Evolutionary conservation across 225 moss, liverwort and hornwort genomes (phyloP), one percentile per base, ranked within the genome.

Genomic region (Anthoceros angustus): DNA sequence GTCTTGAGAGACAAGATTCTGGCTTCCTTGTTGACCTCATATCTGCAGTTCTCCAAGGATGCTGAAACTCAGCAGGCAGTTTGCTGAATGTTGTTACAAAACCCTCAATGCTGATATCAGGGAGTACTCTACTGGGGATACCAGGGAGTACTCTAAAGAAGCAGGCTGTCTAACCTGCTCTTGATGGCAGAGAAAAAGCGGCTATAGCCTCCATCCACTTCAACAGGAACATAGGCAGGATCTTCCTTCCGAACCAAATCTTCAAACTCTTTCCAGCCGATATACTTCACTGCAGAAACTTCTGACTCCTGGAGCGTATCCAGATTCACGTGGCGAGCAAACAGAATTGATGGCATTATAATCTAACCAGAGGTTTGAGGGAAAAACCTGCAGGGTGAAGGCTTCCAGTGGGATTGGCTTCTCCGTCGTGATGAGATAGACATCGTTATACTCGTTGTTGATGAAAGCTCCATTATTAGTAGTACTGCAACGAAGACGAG

Each of bases 381-480:
- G 63, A 49, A 71, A 10, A 71, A 95, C 95, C 91, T 98, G 91
- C 48, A 98, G 88, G 15, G 83, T 76, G 69, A 89, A 98, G 40
- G 86, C 84, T 55, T 89, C 88, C 45, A 83, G 48, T 64, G 95
- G 95, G 68, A 98, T 86, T 40, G 85, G 87, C 10, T 98, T 85
- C 71, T 88, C 80, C 66, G 88, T 85, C 39, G 95, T 87, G 72
- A 98, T 84, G 63, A 98, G 78, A 73, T 98, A 98, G 16, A 98
- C 87, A 71, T 98, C 95, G 76, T 88, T 98, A 76, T 74, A 87
- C 76, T 98, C 91, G 66, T 91, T 98, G 76, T 91, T 98, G 43
- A 87, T 80, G 66, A 70, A 98, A 63, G 86, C 80, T 62, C 95
- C 95, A 70, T 74, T 68, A 67, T 98, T 91, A 61, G 86, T 70